A percentile compares a stretch with the other conserved stretches of the same genome.
These are phyloP conservation scores for Lepidium campestre DNA, from an alignment of 441 rosid species.

Conservation along the genomic window DNA sequence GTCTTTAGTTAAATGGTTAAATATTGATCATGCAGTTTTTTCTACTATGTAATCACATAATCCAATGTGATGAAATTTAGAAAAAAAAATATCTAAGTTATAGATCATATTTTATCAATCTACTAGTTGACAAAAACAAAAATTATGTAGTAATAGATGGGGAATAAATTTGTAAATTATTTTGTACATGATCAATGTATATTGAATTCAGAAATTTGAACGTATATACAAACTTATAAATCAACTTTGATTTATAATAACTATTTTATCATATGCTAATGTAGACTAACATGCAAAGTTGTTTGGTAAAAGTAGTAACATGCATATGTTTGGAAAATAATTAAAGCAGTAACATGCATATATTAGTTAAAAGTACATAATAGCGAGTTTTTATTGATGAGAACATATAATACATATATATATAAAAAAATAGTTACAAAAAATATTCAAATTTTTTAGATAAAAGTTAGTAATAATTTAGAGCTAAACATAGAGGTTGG, in stretches of 20 bases:
- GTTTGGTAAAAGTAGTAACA: slow-evolving; percentile 23
- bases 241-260: background rate
- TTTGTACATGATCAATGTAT: no score
- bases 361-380: background rate
- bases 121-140: no score
- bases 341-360: slow-evolving; percentile 28
- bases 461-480: slow-evolving; percentile 16
- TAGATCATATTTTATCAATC: no score
- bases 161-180: no score
- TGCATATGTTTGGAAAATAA: slow-evolving; percentile 11
- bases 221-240: no score
- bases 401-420: background rate
- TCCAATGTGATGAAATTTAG: no score
- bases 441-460: background rate
- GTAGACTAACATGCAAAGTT: background rate
- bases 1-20: no score
- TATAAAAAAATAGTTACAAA: background rate
- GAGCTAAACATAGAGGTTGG: slow-evolving; percentile 27
- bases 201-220: no score
- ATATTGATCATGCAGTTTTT: no score
- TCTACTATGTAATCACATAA: no score
- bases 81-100: no score
- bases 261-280: background rate
- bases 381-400: background rate
- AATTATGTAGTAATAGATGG: no score